Base-by-base conservation (phyloP, 805 yeast genomes). In the Candida qinlingensis region DNA sequence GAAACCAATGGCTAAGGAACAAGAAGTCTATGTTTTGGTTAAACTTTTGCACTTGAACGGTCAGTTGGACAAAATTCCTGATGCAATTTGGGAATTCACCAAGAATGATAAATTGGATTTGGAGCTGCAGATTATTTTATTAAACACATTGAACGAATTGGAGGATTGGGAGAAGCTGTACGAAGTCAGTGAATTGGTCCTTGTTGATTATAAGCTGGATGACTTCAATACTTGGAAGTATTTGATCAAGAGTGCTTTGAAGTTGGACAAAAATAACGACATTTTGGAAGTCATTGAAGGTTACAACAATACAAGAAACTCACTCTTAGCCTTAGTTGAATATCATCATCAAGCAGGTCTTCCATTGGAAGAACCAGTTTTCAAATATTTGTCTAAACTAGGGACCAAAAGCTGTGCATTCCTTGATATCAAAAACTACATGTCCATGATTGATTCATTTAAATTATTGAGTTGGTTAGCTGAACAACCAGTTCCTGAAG, bases 141-240 rank as follows among this genome's bases (percentile, higher is more conserved):
- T 83, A 13, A 77, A 77, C 2, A 67, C 75, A 1, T 67, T 87
- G 37, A 64, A 69, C 6, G 57, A 64, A 12, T 33, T 65, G 7
- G 67, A 74, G 45, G 55, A 71, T 4, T 80, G 80, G 77, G 66
- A 67, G 0, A 51, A 58, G 10, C 63, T 88, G 11, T 70, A 58
- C 52, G 63, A 70, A 0, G 67, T 68, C 50, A 66, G 80, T 41
- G 39, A 60, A 5, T 50, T 57, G 4, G 70, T 79, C 11, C 62
- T 89, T 34, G 67, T 73, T 13, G 69, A 66, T 4, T 66, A 74
- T 27, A 63, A 71, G 8, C 75, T 85, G 47, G 89, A 91, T 63
- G 96, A 90, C 62, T 91, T 80, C 72, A 77, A 79, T 48, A 79
- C 89, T 37, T 88, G 95, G 87, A 77, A 80, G 54, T 67, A 71